These are phyloP conservation scores for Wickerhamiella kurtzmanii DNA, from an alignment of 805 yeast genomes.

Conservation along the genomic window DNA sequence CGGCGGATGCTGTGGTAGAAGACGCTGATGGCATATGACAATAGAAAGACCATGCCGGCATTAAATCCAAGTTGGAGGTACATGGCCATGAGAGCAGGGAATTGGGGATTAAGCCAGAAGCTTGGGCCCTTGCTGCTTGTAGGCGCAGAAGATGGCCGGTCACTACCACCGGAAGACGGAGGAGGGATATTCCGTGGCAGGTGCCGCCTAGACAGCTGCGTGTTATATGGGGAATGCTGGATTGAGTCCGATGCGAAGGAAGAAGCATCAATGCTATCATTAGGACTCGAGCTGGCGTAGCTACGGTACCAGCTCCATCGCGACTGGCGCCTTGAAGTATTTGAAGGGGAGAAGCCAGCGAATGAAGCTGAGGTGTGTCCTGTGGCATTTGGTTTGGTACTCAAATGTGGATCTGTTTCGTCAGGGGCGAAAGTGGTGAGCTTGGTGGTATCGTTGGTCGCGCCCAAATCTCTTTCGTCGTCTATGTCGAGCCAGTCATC, in stretches of 20 bases:
- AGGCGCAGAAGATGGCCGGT: too few species aligned
- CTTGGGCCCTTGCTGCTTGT: not conserved
- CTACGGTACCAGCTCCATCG: constrained; percentile 1
- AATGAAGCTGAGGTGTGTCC: not conserved
- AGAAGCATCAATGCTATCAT: not conserved
- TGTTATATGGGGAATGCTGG: not conserved
- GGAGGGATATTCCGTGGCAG: too few species aligned
- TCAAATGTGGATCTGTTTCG: not conserved
- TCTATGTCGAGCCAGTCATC: constrained; percentile 18
- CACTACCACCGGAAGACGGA: too few species aligned
- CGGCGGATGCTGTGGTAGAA: constrained; percentile 42
- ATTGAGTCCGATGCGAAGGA: not conserved
- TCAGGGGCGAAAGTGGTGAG: not conserved
- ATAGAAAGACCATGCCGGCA: constrained; percentile 34
- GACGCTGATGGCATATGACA: constrained; percentile 39
- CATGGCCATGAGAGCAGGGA: constrained; percentile 44
- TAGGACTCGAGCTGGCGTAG: not conserved
- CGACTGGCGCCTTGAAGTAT: not conserved
- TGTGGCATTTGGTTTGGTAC: not conserved
- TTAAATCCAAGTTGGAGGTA: constrained; percentile 56
- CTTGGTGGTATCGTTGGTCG: not conserved
- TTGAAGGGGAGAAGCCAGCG: constrained; percentile 11
- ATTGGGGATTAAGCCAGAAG: constrained; percentile 17
- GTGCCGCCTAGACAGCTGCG: not conserved
- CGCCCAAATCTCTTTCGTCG: not conserved